These are phyloP conservation scores for Scheffersomyces parashehatae DNA, from an alignment of 1,139 yeast genomes.

Conservation along the genomic window DNA sequence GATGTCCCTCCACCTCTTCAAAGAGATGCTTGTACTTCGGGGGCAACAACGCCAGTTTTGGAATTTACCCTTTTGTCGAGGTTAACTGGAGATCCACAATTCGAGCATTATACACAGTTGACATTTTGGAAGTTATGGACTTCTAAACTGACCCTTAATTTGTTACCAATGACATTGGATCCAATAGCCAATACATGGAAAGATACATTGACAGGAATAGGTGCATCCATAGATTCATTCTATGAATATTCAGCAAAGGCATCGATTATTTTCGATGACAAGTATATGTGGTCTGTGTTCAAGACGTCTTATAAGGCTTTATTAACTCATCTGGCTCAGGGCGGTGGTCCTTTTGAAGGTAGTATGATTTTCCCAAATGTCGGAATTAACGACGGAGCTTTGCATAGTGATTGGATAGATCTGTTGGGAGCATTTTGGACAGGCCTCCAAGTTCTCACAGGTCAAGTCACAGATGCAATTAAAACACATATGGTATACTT, in stretches of 20 bases:
- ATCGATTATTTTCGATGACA: constrained; percentile 71
- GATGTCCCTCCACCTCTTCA: constrained; percentile 43
- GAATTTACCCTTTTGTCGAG: constrained; percentile 76
- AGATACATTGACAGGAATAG: constrained; percentile 72
- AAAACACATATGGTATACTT: constrained; percentile 62
- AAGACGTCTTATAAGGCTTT: constrained; percentile 59
- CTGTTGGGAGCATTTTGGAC: constrained; percentile 87
- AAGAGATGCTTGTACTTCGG: constrained; percentile 79
- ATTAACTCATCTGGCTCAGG: constrained; percentile 43
- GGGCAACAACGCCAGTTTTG: constrained; percentile 78
- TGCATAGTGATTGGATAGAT: constrained; percentile 73
- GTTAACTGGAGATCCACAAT: constrained; percentile 71
- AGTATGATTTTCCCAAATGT: constrained; percentile 67
- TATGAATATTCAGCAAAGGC: constrained; percentile 86
- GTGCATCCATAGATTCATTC: constrained; percentile 93
- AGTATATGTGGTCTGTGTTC: constrained; percentile 61
- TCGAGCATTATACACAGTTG: constrained; percentile 59
- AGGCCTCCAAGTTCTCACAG: constrained; percentile 78
- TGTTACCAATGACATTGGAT: constrained; percentile 78
- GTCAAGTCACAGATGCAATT: constrained; percentile 69
- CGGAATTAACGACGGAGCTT: constrained; percentile 51
- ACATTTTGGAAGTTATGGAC: constrained; percentile 77
- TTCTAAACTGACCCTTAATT: constrained; percentile 57
- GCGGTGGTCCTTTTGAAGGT: constrained; percentile 36
- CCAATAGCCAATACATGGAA: constrained; percentile 58